Evolutionary conservation across 352 stramenopile species (phyloP), one percentile per base, ranked within the genome.

Genomic region (Phytophthora tentaculata): DNA sequence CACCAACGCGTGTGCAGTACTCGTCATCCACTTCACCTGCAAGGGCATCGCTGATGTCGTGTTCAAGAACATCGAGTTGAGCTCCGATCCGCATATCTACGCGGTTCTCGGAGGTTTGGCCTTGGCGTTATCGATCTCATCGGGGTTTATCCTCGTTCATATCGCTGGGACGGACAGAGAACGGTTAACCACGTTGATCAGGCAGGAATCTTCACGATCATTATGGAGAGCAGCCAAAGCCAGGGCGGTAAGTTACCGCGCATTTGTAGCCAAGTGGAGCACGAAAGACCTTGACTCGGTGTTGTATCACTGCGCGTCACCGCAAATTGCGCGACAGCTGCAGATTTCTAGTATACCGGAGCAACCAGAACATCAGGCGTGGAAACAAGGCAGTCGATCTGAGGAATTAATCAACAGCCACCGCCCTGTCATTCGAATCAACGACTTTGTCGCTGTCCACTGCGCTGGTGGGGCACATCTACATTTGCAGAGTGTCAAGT

Each of bases 51-150:
- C 64, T 8, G 67, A 79, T 44, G 22, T 64, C 12, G 3, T 79
- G 0, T 55, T 75, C 22, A 26, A 74, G 28, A 73, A 77, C 17
- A 32, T 73, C 0, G 57, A 69, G 23, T 45, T 82, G 29, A 63
- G 26, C 13, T 79, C 64, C 0, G 74, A 82, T 28, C 74, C 74
- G 9, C 74, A 82, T 32, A 54, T 82, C 12, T 80, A 68, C 58
- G 74, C 74, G 8, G 67, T 82, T 24, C 29, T 76, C 8, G 67
- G 67, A 35, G 69, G 71, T 20, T 19, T 79, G 5, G 20, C 59
- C 17, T 43, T 82, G 41, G 60, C 67, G 0, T n/a, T 78, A 20
- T 35, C 61, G 0, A 71, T 79, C 23, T 76, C 71, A 16, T 28
- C 57, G 17, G 56, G 66, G 1, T 82, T 79, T 19, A 19, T 69